Conservation (phyloP, 1,284 basidiomycete species). For the Paramarasmius palmivorus region DNA sequence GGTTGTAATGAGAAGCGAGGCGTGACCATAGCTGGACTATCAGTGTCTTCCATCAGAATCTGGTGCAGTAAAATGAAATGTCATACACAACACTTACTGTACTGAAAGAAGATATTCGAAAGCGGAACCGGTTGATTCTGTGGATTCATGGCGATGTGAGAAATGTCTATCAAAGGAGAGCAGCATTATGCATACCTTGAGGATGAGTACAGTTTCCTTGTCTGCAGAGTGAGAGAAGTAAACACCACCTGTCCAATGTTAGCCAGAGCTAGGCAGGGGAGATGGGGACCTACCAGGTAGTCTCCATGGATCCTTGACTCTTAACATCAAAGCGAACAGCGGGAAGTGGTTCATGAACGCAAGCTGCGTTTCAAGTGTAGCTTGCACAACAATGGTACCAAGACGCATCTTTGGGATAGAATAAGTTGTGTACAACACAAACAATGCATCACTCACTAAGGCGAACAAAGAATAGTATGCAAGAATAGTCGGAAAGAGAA, state of each 20-base stretch:
- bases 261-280: neutral
- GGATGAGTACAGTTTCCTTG: constrained; percentile 18
- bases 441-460: constrained; percentile 45
- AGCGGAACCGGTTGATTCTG: constrained; percentile 46
- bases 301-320: constrained; percentile 83
- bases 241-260: constrained; percentile 31
- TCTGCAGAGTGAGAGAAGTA: constrained; percentile 25
- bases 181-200: constrained; percentile 26
- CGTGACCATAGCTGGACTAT: constrained; percentile 44
- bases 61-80: neutral
- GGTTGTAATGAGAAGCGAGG: constrained; percentile 49
- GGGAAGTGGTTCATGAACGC: constrained; percentile 90
- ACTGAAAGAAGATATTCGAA: constrained; percentile 47
- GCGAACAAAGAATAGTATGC: constrained; percentile 87
- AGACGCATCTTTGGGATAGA: constrained; percentile 56
- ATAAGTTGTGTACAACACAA: constrained; percentile 11
- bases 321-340: constrained; percentile 83
- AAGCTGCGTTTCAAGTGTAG: constrained; percentile 61
- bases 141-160: neutral
- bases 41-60: neutral
- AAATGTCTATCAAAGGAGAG: constrained; percentile 7
- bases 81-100: constrained; percentile 37
- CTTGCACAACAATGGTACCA: constrained; percentile 58
- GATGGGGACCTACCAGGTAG: constrained; percentile 62
- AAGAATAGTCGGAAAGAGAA: constrained; percentile 88